These are phyloP conservation scores for Solanum chiquidenum DNA, from an alignment of 257 asterid genomes.

Conservation along the genomic window DNA sequence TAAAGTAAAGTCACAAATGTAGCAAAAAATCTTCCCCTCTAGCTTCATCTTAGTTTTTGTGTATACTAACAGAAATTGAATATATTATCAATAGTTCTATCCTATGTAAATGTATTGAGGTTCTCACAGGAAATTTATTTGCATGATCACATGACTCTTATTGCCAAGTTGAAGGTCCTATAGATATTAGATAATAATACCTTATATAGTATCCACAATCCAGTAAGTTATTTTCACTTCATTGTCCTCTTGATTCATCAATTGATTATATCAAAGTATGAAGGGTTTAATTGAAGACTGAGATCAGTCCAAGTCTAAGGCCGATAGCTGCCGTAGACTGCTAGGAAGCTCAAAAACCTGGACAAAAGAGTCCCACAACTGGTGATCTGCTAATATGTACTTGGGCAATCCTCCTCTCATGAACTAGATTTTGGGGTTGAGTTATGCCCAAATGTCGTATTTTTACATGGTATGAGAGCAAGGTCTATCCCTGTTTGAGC, in stretches of 20 bases:
- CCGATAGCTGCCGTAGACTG: neutral
- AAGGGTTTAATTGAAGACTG: neutral
- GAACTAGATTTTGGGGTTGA: neutral
- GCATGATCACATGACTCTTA: neutral
- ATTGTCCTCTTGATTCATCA: neutral
- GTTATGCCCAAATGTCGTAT: neutral
- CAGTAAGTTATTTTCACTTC: neutral
- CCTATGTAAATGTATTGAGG: neutral
- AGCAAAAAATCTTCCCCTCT: neutral
- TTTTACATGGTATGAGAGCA: neutral
- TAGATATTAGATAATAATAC: too few species aligned
- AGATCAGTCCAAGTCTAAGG: neutral
- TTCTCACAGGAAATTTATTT: neutral
- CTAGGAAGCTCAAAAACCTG: neutral
- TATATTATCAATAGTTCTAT: neutral
- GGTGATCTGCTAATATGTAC: neutral
- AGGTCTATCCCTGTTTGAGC: too few species aligned
- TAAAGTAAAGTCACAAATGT: neutral
- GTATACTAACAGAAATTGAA: neutral
- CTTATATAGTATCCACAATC: neutral
- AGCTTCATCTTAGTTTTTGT: constrained; percentile 1
- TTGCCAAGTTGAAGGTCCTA: too few species aligned
- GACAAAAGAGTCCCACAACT: neutral
- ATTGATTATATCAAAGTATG: neutral
- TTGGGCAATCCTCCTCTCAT: neutral